A percentile compares a stretch with the other conserved stretches of the same genome.
phyloP scores from a whole-genome alignment of 192 early-diverging fungal species.

The Rhizoclosmatium globosum region DNA sequence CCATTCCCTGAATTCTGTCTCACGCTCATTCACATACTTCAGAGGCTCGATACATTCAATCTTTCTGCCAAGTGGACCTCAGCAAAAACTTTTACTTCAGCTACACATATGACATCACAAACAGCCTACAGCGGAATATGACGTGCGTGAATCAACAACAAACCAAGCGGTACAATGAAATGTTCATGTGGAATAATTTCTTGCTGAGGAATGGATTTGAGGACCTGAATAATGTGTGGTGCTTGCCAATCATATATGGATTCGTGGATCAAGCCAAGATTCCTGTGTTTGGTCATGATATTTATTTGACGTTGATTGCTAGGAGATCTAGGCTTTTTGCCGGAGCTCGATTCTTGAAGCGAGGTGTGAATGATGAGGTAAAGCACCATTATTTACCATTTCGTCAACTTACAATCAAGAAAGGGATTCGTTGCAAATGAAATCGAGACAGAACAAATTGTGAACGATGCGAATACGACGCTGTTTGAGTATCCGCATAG shows the following conservation, averaged over 20 bases:
- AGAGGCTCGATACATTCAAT: slow-evolving; percentile 68
- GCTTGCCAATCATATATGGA: slow-evolving; percentile 88
- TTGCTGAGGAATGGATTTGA: slow-evolving; percentile 73
- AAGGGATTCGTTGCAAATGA: slow-evolving; percentile 98
- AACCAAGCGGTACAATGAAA: slow-evolving; percentile 62
- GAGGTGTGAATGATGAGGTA: slow-evolving; percentile 89
- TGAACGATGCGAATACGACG: slow-evolving; percentile 88
- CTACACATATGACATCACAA: slow-evolving; percentile 96
- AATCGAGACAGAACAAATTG: slow-evolving; percentile 99
- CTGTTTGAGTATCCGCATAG: slow-evolving; percentile 73
- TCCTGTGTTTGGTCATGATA: slow-evolving; percentile 88
- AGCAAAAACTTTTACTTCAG: slow-evolving; percentile 98
- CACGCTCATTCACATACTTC: neutral
- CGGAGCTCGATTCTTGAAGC: slow-evolving; percentile 94
- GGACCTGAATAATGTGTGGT: slow-evolving; percentile 72
- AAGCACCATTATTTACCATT: slow-evolving; percentile 12
- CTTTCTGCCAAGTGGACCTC: slow-evolving; percentile 93
- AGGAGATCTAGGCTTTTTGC: slow-evolving; percentile 94
- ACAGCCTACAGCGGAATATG: slow-evolving; percentile 90
- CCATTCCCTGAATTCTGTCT: neutral
- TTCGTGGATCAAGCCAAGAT: slow-evolving; percentile 98
- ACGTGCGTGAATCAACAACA: slow-evolving; percentile 4
- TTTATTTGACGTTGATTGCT: slow-evolving; percentile 94
- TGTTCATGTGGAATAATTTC: slow-evolving; percentile 97
- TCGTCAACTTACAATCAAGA: slow-evolving; percentile 22